Base-by-base conservation (phyloP, 169 alveolate species). In the Eimeria brunetti region DNA sequence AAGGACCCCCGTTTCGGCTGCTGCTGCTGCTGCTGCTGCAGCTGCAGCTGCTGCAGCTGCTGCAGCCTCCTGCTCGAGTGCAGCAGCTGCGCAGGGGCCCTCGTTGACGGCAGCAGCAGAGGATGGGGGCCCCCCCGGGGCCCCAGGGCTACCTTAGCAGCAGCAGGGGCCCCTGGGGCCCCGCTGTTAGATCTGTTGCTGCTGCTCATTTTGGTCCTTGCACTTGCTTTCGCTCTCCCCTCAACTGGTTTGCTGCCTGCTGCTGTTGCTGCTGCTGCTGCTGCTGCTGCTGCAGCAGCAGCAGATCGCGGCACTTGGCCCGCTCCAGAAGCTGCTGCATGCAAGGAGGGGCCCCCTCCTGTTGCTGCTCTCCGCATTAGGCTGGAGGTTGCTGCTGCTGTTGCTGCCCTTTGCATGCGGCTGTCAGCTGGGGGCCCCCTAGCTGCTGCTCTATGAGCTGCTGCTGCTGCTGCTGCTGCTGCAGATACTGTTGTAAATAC, bases 61-160 rank as follows among this genome's bases (percentile, higher is more conserved):
- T 33, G 84, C 84, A 27, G 58, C 84, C 18, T 73, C 84, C 84
- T 33, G 33, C 18, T 41, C 8, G 53, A 36, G 33, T 33, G 84
- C 51, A 20, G 16, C 83, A 41, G 33, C 84, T 73, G 53, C 30
- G 3, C 84, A 38, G 84, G 36, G 84, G 53, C 49, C 16, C 84
- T 41, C 18, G 84, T 30, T 36, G 84, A 41, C 49, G 18, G 27
- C 84, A 73, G n/a, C 1, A 53, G 36, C 84, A 38, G 33, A 36
- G 84, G 75, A 64, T 64, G 36, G 41, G n/a, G 41, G 75, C 75
- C 75, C 44, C 75, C 75, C n/a, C 75, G 22, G n/a, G 75, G n/a
- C 75, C 11, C 75, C 36, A 27, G 36, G 16, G 75, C 16, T 1
- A 16, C 75, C 41, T 73, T 73, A 0, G 56, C 56, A 38, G 84